These are phyloP conservation scores for Pseudogymnoascus destructans DNA, from an alignment of 2,329 filamentous ascomycete genomes.

Conservation along the genomic window DNA sequence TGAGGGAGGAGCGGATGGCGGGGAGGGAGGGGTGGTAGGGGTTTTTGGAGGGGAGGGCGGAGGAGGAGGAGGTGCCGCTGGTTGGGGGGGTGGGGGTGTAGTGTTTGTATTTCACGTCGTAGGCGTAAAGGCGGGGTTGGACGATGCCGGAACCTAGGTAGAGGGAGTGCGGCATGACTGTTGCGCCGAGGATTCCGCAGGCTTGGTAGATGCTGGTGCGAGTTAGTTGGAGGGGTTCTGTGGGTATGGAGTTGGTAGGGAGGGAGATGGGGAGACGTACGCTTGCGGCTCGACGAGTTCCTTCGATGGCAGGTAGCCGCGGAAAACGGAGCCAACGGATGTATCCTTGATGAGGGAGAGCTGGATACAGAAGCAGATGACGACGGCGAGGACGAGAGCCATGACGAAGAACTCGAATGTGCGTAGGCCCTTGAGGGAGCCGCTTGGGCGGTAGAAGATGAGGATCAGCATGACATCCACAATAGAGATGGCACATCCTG, in stretches of 20 bases:
- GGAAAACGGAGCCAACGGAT: conserved; percentile 45
- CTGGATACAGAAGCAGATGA: conserved; percentile 58
- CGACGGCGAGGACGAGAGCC: conserved; percentile 51
- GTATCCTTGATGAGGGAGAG: conserved; percentile 47
- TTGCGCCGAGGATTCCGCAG: conserved; percentile 65
- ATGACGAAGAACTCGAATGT: conserved; percentile 54
- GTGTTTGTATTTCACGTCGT: conserved; percentile 45
- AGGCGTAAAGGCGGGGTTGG: conserved; percentile 51
- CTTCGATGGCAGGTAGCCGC: conserved; percentile 49
- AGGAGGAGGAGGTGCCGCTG: conserved; percentile 17
- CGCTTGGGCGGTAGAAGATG: conserved; percentile 49
- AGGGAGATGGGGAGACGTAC: conserved; percentile 22
- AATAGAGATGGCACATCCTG: conserved; percentile 55
- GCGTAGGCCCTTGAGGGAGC: conserved; percentile 44
- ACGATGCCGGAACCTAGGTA: conserved; percentile 59
- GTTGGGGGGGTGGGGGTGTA: conserved; percentile 23
- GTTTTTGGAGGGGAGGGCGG: conserved; percentile 29
- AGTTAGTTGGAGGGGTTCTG: not conserved
- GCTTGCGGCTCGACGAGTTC: conserved; percentile 44
- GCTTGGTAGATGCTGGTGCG: conserved; percentile 44
- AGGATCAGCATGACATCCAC: conserved; percentile 55
- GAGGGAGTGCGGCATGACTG: conserved; percentile 58
- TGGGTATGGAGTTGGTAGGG: not conserved
- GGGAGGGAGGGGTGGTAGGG: conserved; percentile 58
- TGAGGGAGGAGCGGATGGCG: conserved; percentile 63